A percentile compares a stretch with the other conserved stretches of the same genome.
phyloP scores from a whole-genome alignment of 805 yeast species.

The Lipomyces kockii region DNA sequence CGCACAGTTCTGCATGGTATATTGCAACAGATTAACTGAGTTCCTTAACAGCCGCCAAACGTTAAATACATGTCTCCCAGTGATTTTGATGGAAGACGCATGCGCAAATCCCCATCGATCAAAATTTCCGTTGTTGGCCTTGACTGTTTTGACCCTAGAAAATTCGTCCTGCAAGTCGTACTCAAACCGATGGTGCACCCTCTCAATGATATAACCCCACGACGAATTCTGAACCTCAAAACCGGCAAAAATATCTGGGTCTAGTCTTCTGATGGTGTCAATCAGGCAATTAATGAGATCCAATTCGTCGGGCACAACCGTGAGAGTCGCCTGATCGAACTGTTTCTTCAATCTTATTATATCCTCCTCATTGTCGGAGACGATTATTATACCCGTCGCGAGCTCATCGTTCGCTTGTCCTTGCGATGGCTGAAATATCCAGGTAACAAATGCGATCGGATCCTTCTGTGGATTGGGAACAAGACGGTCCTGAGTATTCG shows the following conservation, averaged over 20 bases:
- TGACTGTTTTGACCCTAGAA: conserved; percentile 62
- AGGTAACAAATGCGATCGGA: conserved; percentile 62
- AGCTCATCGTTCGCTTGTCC: conserved; percentile 16
- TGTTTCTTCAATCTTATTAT: conserved; percentile 1
- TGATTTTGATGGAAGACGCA: conserved; percentile 67
- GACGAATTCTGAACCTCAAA: conserved; percentile 79
- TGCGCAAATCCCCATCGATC: conserved; percentile 84
- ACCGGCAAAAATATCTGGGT: conserved; percentile 88
- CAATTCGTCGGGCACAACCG: conserved; percentile 57
- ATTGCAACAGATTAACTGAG: conserved; percentile 66
- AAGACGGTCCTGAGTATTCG: neutral
- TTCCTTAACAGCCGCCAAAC: conserved; percentile 77
- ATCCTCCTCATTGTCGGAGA: conserved; percentile 41
- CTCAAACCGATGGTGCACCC: conserved; percentile 52
- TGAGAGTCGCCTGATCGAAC: conserved; percentile 48
- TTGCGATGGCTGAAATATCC: conserved; percentile 51
- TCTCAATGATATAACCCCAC: conserved; percentile 87
- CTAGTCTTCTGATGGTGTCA: conserved; percentile 61
- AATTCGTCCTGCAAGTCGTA: conserved; percentile 62
- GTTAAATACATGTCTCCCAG: conserved; percentile 84
- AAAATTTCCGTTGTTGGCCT: conserved; percentile 43
- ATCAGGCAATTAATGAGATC: conserved; percentile 63
- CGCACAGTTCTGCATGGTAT: conserved; percentile 76
- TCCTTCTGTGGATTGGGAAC: conserved; percentile 73
- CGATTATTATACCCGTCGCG: conserved; percentile 34